Percentiles rank a stretch among this genome's conserved stretches.
These are phyloP conservation scores for Lumnitzera littorea DNA, from an alignment of 345 rosid species.

Conservation along the genomic window DNA sequence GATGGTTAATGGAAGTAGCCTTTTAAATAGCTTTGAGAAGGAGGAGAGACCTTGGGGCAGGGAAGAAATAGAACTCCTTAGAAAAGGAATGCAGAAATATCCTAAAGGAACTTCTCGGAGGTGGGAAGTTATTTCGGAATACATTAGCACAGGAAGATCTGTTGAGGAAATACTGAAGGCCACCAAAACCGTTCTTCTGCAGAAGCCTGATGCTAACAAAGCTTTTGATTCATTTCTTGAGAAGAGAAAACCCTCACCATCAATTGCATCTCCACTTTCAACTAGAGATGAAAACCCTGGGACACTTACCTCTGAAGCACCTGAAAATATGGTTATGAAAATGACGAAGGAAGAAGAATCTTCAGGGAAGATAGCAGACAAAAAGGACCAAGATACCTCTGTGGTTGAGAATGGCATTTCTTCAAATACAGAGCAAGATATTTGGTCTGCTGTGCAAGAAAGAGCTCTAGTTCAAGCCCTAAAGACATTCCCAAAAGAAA, in stretches of 20 bases:
- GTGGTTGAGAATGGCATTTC: constrained; percentile 29
- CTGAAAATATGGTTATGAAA: constrained; percentile 18
- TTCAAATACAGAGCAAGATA: constrained; percentile 64
- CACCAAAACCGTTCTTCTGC: constrained; percentile 91
- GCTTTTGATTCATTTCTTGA: constrained; percentile 96
- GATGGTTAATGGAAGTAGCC: constrained; percentile 35
- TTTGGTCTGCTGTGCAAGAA: constrained; percentile 95
- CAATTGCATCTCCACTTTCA: constrained; percentile 82
- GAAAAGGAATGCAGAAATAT: constrained; percentile 81
- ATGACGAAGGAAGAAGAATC: constrained; percentile 19
- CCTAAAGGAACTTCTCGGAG: constrained; percentile 95
- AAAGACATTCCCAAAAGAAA: constrained; percentile 94
- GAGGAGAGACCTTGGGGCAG: constrained; percentile 78
- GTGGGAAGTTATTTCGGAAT: constrained; percentile 98
- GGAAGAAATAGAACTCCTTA: constrained; percentile 88
- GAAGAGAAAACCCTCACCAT: constrained; percentile 70
- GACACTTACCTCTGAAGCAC: constrained; percentile 1
- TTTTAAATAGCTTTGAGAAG: constrained; percentile 36
- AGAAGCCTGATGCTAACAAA: constrained; percentile 84
- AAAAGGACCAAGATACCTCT: constrained; percentile 25
- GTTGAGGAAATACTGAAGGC: constrained; percentile 96
- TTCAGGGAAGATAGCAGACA: constrained; percentile 16
- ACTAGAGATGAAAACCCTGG: constrained; percentile 69
- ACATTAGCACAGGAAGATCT: constrained; percentile 83
- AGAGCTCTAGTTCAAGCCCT: constrained; percentile 90